Evolutionary conservation across 805 yeast genomes (phyloP).

Genomic region (Nematodospora valgi): DNA sequence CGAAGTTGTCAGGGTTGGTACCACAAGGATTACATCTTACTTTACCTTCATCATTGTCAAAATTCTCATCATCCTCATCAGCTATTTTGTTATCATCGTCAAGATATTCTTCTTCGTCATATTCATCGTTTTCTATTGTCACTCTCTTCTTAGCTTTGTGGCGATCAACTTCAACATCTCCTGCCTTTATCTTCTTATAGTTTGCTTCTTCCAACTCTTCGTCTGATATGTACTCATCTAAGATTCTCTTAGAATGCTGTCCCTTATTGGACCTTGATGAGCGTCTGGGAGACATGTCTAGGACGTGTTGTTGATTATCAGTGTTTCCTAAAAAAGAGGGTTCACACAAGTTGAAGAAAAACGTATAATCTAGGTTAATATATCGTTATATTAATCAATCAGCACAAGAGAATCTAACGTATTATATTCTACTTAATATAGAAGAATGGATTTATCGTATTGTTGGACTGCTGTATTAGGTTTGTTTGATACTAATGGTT

Average conservation of each 20-base stretch:
- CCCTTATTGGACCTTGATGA: constrained; percentile 40
- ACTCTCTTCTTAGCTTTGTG: constrained; percentile 7
- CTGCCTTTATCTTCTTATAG: neutral
- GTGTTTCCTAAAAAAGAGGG: too few species aligned
- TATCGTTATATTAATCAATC: too few species aligned
- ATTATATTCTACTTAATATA: too few species aligned
- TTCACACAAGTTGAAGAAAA: too few species aligned
- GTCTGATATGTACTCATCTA: constrained; percentile 13
- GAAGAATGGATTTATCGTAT: too few species aligned
- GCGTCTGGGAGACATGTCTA: constrained; percentile 31
- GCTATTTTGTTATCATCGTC: constrained; percentile 4
- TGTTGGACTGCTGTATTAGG: too few species aligned
- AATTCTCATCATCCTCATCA: constrained; percentile 13
- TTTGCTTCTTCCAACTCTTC: neutral
- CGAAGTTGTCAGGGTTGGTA: constrained; percentile 52
- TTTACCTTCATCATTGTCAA: constrained; percentile 30
- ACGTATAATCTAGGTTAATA: too few species aligned
- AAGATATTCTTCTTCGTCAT: neutral
- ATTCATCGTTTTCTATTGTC: constrained; percentile 4
- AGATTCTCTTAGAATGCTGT: constrained; percentile 29
- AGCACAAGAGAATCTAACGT: too few species aligned
- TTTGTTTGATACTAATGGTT: too few species aligned
- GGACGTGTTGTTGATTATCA: neutral
- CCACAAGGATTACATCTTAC: constrained; percentile 65
- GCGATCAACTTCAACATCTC: too few species aligned